Conservation (phyloP, 2,329 filamentous ascomycete genomes). For the Botryotinia calthae region DNA sequence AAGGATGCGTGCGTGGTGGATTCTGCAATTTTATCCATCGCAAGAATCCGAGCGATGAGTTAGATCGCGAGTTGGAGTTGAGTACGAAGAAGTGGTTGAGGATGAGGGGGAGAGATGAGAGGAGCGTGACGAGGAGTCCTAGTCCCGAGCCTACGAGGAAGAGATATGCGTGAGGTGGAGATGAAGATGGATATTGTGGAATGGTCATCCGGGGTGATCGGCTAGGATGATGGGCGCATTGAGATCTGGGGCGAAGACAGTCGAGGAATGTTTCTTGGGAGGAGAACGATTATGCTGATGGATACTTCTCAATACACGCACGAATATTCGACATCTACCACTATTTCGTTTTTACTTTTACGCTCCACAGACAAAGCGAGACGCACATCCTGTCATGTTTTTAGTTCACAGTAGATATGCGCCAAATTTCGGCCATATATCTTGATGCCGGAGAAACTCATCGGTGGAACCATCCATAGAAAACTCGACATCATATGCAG, state of each 20-base stretch:
- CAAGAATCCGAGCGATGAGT: conserved; percentile 86
- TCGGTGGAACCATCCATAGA: neutral
- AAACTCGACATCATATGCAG: neutral
- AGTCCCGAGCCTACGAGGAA: conserved; percentile 80
- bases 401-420: neutral
- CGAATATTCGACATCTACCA: neutral
- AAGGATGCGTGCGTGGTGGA: conserved; percentile 91
- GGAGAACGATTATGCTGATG: neutral
- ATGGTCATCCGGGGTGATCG: neutral
- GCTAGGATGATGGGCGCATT: neutral
- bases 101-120: conserved; percentile 75
- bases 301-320: neutral
- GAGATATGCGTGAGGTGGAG: conserved; percentile 51
- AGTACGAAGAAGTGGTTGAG: conserved; percentile 96
- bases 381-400: neutral
- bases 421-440: neutral
- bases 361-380: neutral
- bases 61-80: conserved; percentile 83
- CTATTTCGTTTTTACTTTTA: neutral
- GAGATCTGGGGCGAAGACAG: neutral
- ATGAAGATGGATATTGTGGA: neutral
- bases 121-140: conserved; percentile 78
- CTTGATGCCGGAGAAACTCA: neutral
- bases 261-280: neutral
- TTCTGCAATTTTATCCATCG: conserved; percentile 99